Percentiles rank a stretch among this genome's conserved stretches.
Conservation (phyloP, 192 early-diverging fungal species). For the Diversispora epigaea region DNA sequence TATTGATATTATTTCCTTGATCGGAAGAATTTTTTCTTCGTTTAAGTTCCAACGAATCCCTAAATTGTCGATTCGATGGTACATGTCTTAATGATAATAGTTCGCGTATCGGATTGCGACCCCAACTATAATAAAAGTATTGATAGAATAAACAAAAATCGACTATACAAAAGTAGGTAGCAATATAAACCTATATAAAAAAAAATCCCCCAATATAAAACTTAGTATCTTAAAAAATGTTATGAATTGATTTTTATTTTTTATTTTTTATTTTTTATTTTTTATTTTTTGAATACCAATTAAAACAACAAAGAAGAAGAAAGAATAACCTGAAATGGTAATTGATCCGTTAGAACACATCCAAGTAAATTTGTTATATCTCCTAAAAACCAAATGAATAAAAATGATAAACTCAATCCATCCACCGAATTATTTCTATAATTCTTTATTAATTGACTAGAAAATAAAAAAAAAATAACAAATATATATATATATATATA, state of each 20-base stretch:
- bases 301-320: too few species aligned
- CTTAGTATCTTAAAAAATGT: background rate
- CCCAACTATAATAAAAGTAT: slow-evolving; percentile 44
- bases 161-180: slow-evolving; percentile 48
- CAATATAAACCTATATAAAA: slow-evolving; percentile 51
- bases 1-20: background rate
- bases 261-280: background rate
- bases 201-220: background rate
- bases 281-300: background rate
- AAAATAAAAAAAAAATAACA: background rate
- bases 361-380: slow-evolving; percentile 73
- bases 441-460: slow-evolving; percentile 50
- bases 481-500: too few species aligned
- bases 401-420: slow-evolving; percentile 57
- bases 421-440: slow-evolving; percentile 42
- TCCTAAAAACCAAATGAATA: slow-evolving; percentile 65
- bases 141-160: slow-evolving; percentile 44
- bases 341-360: slow-evolving; percentile 69
- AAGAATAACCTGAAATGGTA: slow-evolving; percentile 61
- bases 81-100: too few species aligned
- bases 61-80: too few species aligned
- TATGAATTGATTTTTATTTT: background rate
- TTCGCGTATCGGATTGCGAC: too few species aligned
- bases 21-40: background rate
- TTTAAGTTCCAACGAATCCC: too few species aligned